Evolutionary conservation across 768 basidiomycete genomes (phyloP).

Genomic region (Guyanaporus albipodus): DNA sequence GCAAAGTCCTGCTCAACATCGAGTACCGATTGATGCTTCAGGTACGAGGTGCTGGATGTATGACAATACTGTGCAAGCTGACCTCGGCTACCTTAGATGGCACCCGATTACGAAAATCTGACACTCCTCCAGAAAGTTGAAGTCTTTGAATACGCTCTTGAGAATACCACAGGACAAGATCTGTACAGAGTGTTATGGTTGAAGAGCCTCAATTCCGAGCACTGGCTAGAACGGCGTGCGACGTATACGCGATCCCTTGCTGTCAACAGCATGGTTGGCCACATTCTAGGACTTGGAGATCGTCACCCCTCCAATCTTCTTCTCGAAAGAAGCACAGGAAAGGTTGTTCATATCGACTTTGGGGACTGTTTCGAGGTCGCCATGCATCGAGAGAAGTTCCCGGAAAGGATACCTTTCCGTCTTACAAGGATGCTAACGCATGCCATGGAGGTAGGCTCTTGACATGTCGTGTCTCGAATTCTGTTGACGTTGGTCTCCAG

Average conservation of each 20-base stretch:
- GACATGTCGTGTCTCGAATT: not conserved
- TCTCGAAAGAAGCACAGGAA: constrained; percentile 86
- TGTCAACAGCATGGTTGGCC: constrained; percentile 97
- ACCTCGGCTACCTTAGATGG: constrained; percentile 63
- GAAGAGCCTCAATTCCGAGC: constrained; percentile 91
- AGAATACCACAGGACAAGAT: constrained; percentile 98
- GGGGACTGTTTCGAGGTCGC: constrained; percentile 99
- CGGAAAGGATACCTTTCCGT: constrained; percentile 97
- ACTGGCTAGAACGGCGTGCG: constrained; percentile 95
- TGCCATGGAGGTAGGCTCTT: constrained; percentile 85
- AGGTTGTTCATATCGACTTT: constrained; percentile 95
- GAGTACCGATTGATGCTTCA: constrained; percentile 99
- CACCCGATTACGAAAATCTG: constrained; percentile 95
- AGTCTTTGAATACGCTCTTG: constrained; percentile 97
- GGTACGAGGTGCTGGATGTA: constrained; percentile 74
- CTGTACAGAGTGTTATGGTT: constrained; percentile 96
- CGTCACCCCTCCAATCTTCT: constrained; percentile 95
- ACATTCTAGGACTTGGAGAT: constrained; percentile 96
- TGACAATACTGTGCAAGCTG: not conserved
- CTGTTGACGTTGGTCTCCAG: constrained; percentile 39
- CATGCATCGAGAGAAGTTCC: constrained; percentile 98
- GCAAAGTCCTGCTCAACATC: constrained; percentile 95
- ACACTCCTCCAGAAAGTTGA: constrained; percentile 96
- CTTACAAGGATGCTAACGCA: constrained; percentile 97
- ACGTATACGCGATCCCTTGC: constrained; percentile 95